Percentiles rank a stretch among this genome's conserved stretches.
phyloP scores from a whole-genome alignment of 106 monocot genomes.

The Cymbidium sinense region DNA sequence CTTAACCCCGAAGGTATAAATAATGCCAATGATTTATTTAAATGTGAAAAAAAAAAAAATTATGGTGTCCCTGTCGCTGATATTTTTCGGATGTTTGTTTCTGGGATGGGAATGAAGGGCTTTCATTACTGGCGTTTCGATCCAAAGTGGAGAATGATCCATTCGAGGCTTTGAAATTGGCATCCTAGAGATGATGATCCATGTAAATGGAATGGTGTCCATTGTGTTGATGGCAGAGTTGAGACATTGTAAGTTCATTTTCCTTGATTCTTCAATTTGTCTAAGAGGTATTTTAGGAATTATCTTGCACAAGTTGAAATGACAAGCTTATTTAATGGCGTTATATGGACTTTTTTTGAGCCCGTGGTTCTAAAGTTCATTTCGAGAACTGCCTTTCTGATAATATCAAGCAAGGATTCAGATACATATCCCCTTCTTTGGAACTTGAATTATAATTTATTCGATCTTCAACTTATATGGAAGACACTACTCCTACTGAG shows the following conservation, averaged over 20 bases:
- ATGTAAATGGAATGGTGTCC: slow-evolving; percentile 68
- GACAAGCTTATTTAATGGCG: no score
- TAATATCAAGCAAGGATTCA: no score
- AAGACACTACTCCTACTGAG: no score
- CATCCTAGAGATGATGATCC: slow-evolving; percentile 43
- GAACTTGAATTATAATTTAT: no score
- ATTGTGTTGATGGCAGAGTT: slow-evolving; percentile 62
- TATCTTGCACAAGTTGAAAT: no score
- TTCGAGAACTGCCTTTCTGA: no score
- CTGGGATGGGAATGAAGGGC: slow-evolving; percentile 29
- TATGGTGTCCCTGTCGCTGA: not conserved
- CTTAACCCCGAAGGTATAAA: slow-evolving; percentile 61
- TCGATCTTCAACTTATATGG: no score
- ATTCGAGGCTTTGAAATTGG: slow-evolving; percentile 53
- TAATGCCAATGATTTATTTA: not conserved
- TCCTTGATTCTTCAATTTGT: not conserved
- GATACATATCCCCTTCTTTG: no score
- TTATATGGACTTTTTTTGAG: no score
- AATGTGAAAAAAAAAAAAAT: not conserved
- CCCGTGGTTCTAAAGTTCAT: no score
- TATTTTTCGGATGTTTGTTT: not conserved
- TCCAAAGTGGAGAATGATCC: slow-evolving; percentile 64
- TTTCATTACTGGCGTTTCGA: slow-evolving; percentile 57
- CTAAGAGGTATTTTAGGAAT: no score
- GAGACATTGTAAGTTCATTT: slow-evolving; percentile 59